Evolutionary conservation across 2,329 filamentous ascomycete species (phyloP), one percentile per base, ranked within the genome.

Genomic region (Aspergillus niger): DNA sequence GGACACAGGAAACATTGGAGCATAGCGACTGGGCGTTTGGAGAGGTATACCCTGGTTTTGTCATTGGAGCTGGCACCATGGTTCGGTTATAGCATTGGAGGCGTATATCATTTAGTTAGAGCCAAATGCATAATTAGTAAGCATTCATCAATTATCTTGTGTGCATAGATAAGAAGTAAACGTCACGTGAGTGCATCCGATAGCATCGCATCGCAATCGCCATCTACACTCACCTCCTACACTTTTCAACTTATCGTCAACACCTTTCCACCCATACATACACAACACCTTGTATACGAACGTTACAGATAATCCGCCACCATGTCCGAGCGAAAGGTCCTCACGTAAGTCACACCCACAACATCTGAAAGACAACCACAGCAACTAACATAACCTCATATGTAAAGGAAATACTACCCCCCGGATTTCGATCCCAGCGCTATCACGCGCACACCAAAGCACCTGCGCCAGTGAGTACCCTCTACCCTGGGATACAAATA

Each of bases 351-450:
- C 28, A 13, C 30, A 32, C 22, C 3, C 8, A 2, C 22, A 15
- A 13, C 13, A 6, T 48, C n/a, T 20, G 41, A 13, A 20, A 20
- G 6, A 41, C 11, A 20, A 43, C 6, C 2, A 36, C 32, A 36
- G 11, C 26, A 41, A 44, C 36, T n/a, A 41, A 47, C 26, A 20
- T 30, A 15, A 36, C 15, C 39, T 49, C 58, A 63, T 44, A 50
- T 70, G 72, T 70, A 50, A 15, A 50, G 47, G 15, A 77, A 79
- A 64, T 76, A 80, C 79, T 88, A 87, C 68, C 78, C 90, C 77
- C 81, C 89, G 3, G 92, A 98, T 76, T 99, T 98, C 77, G 95
- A 99, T 77, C 94, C 94, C 11, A 87, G 87, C 26, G 88, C 90
- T 70, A 86, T 98, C 77, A 83, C 84, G 26, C 87, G 91, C 17